phyloP scores from a whole-genome alignment of 169 alveolate genomes.

The Eimeria nieschulzi region DNA sequence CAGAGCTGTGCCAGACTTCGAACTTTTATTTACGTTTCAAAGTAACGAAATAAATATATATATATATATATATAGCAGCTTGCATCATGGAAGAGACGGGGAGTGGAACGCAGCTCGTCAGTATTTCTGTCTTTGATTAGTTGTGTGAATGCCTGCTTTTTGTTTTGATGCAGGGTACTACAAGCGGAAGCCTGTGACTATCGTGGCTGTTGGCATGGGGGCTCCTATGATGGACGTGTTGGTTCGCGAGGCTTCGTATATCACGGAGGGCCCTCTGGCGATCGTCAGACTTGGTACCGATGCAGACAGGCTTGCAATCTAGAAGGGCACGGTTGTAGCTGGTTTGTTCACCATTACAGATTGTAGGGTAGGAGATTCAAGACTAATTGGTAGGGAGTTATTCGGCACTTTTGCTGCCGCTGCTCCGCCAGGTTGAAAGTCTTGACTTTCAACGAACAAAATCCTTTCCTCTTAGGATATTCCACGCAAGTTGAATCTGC shows the following conservation, averaged over 20 bases:
- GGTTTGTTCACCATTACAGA: too few relatives aligned
- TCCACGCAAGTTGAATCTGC: background rate
- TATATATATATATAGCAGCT: too few relatives aligned
- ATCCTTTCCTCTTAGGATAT: background rate
- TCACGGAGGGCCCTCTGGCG: slow-evolving; percentile 77
- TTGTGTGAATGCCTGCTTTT: background rate
- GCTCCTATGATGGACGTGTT: slow-evolving; percentile 80
- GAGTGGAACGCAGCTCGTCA: too few relatives aligned
- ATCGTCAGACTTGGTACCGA: slow-evolving; percentile 75
- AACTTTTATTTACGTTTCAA: too few relatives aligned
- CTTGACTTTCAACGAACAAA: background rate
- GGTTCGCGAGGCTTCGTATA: slow-evolving; percentile 75
- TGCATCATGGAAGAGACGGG: too few relatives aligned
- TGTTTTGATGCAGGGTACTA: slow-evolving; percentile 59
- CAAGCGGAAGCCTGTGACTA: slow-evolving; percentile 73
- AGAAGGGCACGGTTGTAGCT: too few relatives aligned
- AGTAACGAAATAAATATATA: too few relatives aligned
- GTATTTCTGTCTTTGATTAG: too few relatives aligned
- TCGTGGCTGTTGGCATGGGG: slow-evolving; percentile 79
- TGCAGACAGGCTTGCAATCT: background rate
- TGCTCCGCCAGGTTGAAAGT: too few relatives aligned
- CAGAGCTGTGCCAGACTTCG: background rate
- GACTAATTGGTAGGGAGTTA: too few relatives aligned
- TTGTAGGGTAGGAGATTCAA: too few relatives aligned
- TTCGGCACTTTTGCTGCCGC: too few relatives aligned